These are phyloP conservation scores for Ceratonia siliqua DNA, from an alignment of 306 rosid genomes.

Conservation along the genomic window DNA sequence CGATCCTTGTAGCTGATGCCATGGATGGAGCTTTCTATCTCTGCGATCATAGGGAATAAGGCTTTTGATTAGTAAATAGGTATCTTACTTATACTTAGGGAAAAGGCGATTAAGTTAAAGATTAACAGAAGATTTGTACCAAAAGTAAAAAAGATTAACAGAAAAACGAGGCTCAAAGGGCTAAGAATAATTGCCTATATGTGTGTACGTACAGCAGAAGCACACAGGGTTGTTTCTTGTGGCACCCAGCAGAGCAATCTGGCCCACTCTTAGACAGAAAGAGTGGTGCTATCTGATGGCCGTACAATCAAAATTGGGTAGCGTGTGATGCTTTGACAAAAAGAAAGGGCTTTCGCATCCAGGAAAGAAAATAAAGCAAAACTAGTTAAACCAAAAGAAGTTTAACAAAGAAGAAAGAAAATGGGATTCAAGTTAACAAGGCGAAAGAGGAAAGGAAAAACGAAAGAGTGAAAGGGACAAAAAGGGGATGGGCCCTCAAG, in stretches of 20 bases:
- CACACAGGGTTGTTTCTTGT: not conserved
- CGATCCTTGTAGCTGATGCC: not conserved
- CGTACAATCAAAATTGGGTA: constrained; percentile 45
- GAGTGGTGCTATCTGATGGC: constrained; percentile 22
- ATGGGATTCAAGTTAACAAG: not conserved
- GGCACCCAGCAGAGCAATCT: constrained; percentile 26
- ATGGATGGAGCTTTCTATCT: not conserved
- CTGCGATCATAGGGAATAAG: not conserved
- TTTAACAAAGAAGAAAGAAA: not conserved
- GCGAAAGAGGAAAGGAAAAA: not conserved
- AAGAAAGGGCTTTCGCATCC: constrained; percentile 26
- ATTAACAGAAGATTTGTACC: constrained; percentile 11
- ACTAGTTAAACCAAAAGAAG: not conserved
- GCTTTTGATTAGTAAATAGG: not conserved
- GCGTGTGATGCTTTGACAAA: constrained; percentile 40
- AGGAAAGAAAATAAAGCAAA: constrained; percentile 6
- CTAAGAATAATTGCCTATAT: not conserved
- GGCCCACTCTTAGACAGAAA: constrained; percentile 38
- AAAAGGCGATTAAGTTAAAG: constrained; percentile 21
- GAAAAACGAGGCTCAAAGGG: constrained; percentile 15
- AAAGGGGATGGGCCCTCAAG: constrained; percentile 48
- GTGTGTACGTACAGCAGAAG: constrained; percentile 8
- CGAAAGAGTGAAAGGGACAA: constrained; percentile 45
- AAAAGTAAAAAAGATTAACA: constrained; percentile 1
- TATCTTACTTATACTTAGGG: constrained; percentile 24